These are phyloP conservation scores for Macrolepiota dolichaula DNA, from an alignment of 768 basidiomycete species.

Conservation along the genomic window DNA sequence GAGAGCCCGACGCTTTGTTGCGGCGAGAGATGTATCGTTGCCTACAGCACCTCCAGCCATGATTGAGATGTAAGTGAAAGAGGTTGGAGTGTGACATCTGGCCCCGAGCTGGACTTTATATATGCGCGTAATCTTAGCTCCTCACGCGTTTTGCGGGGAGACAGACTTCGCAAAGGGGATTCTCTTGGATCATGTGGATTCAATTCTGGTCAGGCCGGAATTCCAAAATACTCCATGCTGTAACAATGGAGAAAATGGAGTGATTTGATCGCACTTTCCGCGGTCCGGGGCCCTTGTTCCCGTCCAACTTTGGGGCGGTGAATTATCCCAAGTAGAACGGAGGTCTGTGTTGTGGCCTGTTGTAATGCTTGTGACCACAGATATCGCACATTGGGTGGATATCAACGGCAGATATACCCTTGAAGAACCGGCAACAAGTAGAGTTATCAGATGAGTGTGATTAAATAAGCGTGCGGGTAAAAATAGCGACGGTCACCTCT, in stretches of 20 bases:
- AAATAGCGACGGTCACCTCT: neutral
- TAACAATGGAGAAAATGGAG: neutral
- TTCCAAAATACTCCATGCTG: neutral
- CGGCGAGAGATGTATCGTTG: conserved; percentile 28
- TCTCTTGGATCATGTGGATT: neutral
- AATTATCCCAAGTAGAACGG: too few relatives aligned
- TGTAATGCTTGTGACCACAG: neutral
- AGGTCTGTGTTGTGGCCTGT: too few relatives aligned
- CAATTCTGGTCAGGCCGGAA: neutral
- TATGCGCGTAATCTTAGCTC: neutral
- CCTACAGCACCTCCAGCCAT: conserved; percentile 46
- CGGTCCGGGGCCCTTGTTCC: neutral
- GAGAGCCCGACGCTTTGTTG: conserved; percentile 48
- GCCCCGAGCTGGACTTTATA: neutral
- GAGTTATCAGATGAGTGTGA: neutral
- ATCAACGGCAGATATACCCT: neutral
- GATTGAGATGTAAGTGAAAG: conserved; percentile 10
- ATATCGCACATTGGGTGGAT: neutral
- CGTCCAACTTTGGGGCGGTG: neutral
- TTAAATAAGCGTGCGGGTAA: neutral
- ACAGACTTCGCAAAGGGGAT: neutral
- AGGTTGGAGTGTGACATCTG: neutral
- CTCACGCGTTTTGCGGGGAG: neutral
- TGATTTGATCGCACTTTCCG: neutral
- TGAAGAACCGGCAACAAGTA: neutral